phyloP scores from a whole-genome alignment of 1,139 yeast genomes.

The Protomyces pachydermus region DNA sequence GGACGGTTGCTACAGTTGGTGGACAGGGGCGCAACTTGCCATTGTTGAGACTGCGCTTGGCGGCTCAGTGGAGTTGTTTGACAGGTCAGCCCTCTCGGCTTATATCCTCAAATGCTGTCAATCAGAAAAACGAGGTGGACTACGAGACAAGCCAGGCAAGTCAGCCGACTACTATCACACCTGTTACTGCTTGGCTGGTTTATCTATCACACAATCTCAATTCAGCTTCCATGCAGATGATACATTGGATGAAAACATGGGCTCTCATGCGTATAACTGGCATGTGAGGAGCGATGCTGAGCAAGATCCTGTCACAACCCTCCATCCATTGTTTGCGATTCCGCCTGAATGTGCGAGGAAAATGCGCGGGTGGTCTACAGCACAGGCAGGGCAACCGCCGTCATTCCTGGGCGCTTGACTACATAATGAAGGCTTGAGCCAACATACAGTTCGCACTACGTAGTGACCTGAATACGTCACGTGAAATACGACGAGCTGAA shows the following conservation, averaged over 20 bases:
- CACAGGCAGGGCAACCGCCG: background rate
- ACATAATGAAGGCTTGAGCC: background rate
- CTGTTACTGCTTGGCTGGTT: conserved; percentile 73
- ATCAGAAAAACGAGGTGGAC: conserved; percentile 56
- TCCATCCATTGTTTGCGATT: conserved; percentile 65
- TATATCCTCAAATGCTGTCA: conserved; percentile 79
- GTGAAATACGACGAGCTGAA: too few species aligned
- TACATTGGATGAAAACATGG: conserved; percentile 33
- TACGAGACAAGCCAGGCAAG: conserved; percentile 82
- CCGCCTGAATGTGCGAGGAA: conserved; percentile 44
- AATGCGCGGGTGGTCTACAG: conserved; percentile 33
- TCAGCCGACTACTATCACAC: conserved; percentile 84
- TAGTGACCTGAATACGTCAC: too few species aligned
- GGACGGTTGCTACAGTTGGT: conserved; percentile 92
- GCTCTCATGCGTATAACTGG: conserved; percentile 34
- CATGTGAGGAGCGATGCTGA: conserved; percentile 34
- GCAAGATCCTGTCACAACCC: background rate
- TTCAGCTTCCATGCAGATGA: conserved; percentile 36
- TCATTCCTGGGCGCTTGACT: too few species aligned
- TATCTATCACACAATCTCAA: conserved; percentile 62
- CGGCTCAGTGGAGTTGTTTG: conserved; percentile 33
- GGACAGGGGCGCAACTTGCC: conserved; percentile 72
- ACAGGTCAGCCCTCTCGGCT: conserved; percentile 52
- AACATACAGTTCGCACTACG: background rate
- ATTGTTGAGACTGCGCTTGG: conserved; percentile 36